Evolutionary conservation across 73 alveolate species (phyloP).

Genomic region (Loxodes magnus): DNA sequence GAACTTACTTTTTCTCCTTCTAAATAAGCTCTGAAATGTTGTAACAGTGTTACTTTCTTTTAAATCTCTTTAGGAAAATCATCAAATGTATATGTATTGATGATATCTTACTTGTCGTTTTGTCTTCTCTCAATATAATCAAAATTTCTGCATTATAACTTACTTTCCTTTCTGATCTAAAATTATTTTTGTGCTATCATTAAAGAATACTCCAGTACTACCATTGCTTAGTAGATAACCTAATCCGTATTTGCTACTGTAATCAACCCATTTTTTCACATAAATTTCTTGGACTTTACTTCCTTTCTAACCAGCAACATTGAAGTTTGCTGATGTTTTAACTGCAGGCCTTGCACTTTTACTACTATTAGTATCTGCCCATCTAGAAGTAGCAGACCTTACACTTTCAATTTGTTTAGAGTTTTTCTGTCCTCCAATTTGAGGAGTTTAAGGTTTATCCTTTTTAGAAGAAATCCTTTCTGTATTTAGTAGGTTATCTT

Average conservation of each 20-base stretch:
- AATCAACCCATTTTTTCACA: conserved; percentile 42
- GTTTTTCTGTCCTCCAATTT: neutral
- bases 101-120: conserved; percentile 39
- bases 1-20: conserved; percentile 23
- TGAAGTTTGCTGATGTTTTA: neutral
- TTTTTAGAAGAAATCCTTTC: conserved; percentile 31
- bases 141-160: conserved; percentile 16
- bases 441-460: conserved; percentile 15
- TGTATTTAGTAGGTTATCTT: neutral
- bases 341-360: neutral
- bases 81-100: conserved; percentile 11
- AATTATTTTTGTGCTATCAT: conserved; percentile 32
- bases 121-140: conserved; percentile 29
- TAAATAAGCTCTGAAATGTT: conserved; percentile 34
- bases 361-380: neutral
- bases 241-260: conserved; percentile 39
- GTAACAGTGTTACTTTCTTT: conserved; percentile 28
- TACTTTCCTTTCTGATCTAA: conserved; percentile 3
- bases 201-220: conserved; percentile 30
- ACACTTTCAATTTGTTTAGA: neutral
- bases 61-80: conserved; percentile 27
- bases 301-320: neutral
- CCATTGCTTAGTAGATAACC: conserved; percentile 33
- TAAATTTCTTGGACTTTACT: neutral
- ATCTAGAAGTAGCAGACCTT: neutral